phyloP scores from a whole-genome alignment of 441 rosid genomes.

The Pelargonium cotyledonis region DNA sequence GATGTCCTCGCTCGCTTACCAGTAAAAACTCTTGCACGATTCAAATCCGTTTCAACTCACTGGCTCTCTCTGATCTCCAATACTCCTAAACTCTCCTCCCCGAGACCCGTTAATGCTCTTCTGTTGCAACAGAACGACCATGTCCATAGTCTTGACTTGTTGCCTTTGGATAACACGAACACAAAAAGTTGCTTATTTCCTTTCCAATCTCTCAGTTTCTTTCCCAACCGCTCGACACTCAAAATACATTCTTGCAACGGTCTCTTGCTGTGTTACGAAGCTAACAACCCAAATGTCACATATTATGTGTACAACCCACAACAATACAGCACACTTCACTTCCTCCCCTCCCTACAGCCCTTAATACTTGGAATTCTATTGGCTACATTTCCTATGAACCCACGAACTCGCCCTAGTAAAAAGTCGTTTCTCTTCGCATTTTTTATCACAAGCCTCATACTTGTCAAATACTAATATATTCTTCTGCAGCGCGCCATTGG shows the following conservation, averaged over 20 bases:
- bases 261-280: conserved; percentile 31
- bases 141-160: conserved; percentile 16
- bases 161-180: conserved; percentile 23
- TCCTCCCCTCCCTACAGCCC: conserved; percentile 7
- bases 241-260: conserved; percentile 44
- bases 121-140: conserved; percentile 11
- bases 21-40: conserved; percentile 37
- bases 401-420: conserved; percentile 35
- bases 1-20: conserved; percentile 39
- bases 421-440: conserved; percentile 26
- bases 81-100: conserved; percentile 23
- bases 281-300: neutral
- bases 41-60: conserved; percentile 40
- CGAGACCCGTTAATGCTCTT: conserved; percentile 28
- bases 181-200: conserved; percentile 14
- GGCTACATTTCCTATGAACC: conserved; percentile 38
- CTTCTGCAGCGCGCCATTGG: conserved; percentile 36
- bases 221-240: conserved; percentile 20
- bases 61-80: conserved; percentile 52
- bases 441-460: neutral
- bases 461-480: conserved; percentile 31
- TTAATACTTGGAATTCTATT: conserved; percentile 20
- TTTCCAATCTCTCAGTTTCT: conserved; percentile 21
- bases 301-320: conserved; percentile 46
- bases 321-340: conserved; percentile 25